These are phyloP conservation scores for Solanum appendiculatum DNA, from an alignment of 257 asterid species.

Conservation along the genomic window DNA sequence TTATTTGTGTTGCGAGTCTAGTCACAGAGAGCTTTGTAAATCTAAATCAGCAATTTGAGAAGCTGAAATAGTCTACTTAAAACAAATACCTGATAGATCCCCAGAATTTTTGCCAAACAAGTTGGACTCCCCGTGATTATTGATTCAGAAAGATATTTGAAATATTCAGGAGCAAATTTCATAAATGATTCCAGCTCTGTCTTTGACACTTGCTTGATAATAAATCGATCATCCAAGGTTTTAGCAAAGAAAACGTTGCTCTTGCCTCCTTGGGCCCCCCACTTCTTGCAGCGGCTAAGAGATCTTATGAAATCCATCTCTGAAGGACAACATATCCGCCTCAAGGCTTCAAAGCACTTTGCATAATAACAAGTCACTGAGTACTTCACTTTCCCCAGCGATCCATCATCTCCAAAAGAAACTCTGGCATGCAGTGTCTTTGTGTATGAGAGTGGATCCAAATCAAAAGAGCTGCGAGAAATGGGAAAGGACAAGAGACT, in stretches of 20 bases:
- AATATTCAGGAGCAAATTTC: constrained; percentile 86
- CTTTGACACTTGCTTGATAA: constrained; percentile 90
- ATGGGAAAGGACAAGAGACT: constrained; percentile 34
- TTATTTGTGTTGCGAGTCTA: background rate
- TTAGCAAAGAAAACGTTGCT: constrained; percentile 94
- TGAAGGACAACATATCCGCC: constrained; percentile 81
- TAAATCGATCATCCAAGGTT: constrained; percentile 88
- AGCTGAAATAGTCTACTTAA: background rate
- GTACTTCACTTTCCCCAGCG: constrained; percentile 70
- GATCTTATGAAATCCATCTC: constrained; percentile 76
- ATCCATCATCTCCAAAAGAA: constrained; percentile 54
- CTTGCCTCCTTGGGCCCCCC: constrained; percentile 99
- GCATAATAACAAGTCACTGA: constrained; percentile 75
- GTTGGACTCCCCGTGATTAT: constrained; percentile 70
- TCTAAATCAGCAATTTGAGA: background rate
- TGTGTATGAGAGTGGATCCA: constrained; percentile 52
- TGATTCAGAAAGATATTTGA: constrained; percentile 75
- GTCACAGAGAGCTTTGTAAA: background rate
- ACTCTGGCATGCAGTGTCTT: constrained; percentile 67
- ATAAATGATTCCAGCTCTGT: constrained; percentile 95
- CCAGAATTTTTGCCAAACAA: constrained; percentile 88
- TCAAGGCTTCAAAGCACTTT: constrained; percentile 73
- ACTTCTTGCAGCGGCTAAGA: constrained; percentile 89
- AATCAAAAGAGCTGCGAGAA: constrained; percentile 45
- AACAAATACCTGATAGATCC: constrained; percentile 83